Evolutionary conservation across 495 filamentous ascomycete genomes (phyloP).

Genomic region (Daldinia bambusicola): DNA sequence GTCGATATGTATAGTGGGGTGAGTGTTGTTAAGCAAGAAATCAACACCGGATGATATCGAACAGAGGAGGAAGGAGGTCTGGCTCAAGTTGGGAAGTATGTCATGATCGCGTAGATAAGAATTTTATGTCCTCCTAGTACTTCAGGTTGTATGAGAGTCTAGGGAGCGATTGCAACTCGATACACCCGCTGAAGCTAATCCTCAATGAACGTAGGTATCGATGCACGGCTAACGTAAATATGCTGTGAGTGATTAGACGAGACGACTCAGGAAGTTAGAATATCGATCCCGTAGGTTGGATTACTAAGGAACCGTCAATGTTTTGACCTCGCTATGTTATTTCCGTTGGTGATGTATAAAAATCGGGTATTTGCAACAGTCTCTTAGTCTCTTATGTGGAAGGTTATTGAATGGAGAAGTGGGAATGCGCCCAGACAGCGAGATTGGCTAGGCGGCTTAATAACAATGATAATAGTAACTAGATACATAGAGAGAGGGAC

Average conservation of each 20-base stretch:
- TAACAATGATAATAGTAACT: background rate
- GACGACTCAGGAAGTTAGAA: too few relatives aligned
- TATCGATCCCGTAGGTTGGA: background rate
- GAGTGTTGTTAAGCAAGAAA: background rate
- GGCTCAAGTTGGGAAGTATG: constrained; percentile 40
- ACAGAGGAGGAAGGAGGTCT: constrained; percentile 10
- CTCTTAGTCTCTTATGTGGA: constrained; percentile 12
- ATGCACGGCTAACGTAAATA: constrained; percentile 5
- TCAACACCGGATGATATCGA: constrained; percentile 11
- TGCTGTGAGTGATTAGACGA: constrained; percentile 8
- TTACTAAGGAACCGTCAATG: constrained; percentile 7
- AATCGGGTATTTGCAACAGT: constrained; percentile 1
- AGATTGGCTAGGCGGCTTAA: constrained; percentile 39
- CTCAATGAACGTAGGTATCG: constrained; percentile 3
- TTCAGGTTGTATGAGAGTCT: constrained; percentile 1
- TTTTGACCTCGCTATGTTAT: constrained; percentile 3
- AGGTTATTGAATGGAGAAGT: constrained; percentile 11
- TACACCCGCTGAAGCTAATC: background rate
- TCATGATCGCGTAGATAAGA: constrained; percentile 39
- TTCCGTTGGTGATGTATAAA: constrained; percentile 1
- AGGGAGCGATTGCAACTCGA: constrained; percentile 1
- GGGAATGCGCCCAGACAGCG: constrained; percentile 18
- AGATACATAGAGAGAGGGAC: background rate
- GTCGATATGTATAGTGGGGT: background rate
- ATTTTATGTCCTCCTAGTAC: constrained; percentile 12